These are phyloP conservation scores for Aspergillus sp. DNA, from an alignment of 2,329 filamentous ascomycete species.

Conservation along the genomic window DNA sequence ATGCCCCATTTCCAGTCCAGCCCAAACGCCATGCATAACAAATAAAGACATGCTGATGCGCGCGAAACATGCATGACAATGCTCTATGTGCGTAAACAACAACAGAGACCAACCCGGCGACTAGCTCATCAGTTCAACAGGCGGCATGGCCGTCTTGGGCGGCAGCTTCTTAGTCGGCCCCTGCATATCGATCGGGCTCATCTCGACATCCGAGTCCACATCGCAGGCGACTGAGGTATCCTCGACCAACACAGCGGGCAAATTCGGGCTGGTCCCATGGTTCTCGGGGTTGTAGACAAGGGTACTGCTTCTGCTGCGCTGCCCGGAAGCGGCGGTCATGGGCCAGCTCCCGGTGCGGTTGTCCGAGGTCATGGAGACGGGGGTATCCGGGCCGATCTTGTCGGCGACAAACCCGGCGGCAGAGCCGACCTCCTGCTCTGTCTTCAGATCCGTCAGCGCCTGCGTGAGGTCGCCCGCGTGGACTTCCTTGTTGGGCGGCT, in stretches of 20 bases:
- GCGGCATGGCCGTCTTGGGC: constrained; percentile 46
- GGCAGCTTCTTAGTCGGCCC: constrained; percentile 38
- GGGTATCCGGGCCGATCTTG: constrained; percentile 27
- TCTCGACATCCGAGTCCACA: constrained; percentile 37
- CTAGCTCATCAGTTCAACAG: constrained; percentile 49
- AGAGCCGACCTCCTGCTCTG: constrained; percentile 10
- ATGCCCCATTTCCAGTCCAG: not conserved
- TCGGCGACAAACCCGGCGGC: constrained; percentile 10
- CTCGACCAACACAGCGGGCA: constrained; percentile 56
- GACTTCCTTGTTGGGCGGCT: constrained; percentile 56
- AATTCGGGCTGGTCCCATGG: constrained; percentile 49
- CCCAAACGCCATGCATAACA: not conserved
- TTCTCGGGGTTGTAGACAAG: constrained; percentile 55
- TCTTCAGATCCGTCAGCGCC: constrained; percentile 45
- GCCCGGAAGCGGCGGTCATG: constrained; percentile 17
- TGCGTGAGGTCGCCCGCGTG: constrained; percentile 52
- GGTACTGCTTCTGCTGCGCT: constrained; percentile 45
- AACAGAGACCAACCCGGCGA: not conserved
- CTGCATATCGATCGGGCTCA: constrained; percentile 34
- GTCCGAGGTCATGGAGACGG: constrained; percentile 26
- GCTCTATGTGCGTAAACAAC: constrained; percentile 1
- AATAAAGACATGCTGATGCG: not conserved
- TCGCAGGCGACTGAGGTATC: constrained; percentile 44
- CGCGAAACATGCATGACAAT: not conserved
- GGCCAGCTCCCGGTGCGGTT: constrained; percentile 26